Evolutionary conservation across 129 eudicot genomes (phyloP).

Genomic region (Oenanthe sinensis): DNA sequence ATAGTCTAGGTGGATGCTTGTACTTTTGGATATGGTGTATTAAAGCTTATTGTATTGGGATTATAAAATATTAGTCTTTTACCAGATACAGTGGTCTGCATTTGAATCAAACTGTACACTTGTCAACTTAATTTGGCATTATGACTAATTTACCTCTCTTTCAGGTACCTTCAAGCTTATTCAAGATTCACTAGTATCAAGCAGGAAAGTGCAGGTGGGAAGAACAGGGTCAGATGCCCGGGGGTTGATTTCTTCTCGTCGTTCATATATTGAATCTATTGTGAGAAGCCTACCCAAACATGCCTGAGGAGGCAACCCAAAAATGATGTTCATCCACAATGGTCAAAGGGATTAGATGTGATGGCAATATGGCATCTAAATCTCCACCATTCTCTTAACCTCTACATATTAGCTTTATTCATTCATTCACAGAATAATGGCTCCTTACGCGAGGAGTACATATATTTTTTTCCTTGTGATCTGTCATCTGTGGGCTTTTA

Average conservation of each 20-base stretch:
- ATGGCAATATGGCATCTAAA: not conserved
- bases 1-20: not conserved
- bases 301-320: not conserved
- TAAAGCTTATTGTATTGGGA: not conserved
- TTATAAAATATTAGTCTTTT: not conserved
- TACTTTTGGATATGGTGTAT: not conserved
- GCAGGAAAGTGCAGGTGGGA: not conserved
- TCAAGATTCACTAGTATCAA: constrained; percentile 22
- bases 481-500: not conserved
- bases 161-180: constrained; percentile 55
- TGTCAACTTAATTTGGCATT: not conserved
- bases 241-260: not conserved
- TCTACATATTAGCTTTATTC: not conserved
- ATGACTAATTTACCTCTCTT: not conserved
- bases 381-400: not conserved
- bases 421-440: not conserved
- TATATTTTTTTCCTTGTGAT: not conserved
- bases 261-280: not conserved
- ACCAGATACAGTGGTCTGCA: not conserved
- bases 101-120: not conserved
- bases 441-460: not conserved
- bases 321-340: not conserved
- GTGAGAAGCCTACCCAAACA: not conserved
- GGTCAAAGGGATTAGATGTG: not conserved
- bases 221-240: constrained; percentile 5